Base-by-base conservation (phyloP, 108 stramenopile genomes). In the Parietichytrium sp. region DNA sequence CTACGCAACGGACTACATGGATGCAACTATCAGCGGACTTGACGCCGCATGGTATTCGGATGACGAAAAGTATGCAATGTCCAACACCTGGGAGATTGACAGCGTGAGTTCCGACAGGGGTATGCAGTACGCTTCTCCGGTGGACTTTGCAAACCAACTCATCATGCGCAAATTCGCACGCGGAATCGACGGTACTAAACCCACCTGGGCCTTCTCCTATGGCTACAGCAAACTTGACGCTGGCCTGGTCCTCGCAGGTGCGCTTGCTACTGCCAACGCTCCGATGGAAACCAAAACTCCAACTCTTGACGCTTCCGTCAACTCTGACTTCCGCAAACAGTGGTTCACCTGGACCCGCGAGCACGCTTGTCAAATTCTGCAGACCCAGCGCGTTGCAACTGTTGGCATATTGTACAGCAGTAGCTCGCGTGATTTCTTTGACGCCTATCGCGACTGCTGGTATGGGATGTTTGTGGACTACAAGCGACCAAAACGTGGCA, bases 141-240 rank as follows among this genome's bases (percentile, higher is more conserved):
- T 51, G 48, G 79, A 79, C 49, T 51, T 79, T 49, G 79, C 29
- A 25, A 79, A 79, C 79, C 79, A 79, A 29, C 26, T 79, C 20
- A 79, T 50, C 10, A 79, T 79, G 49, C 79, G 79, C 50, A 79
- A 79, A 50, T 79, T n/a, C 25, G 79, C 79, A 26, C 79, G 79
- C 50, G 79, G 79, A 4, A 27, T 25, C 79, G 79, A 79, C 50
- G 13, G 50, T 7, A 50, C 49, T 1, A 26, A 29, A 15, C 79
- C 79, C 16, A 79, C 79, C 49, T 79, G 79, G 79, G 50, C 79
- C 50, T 79, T 79, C 25, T 49, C 79, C 20, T 30, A 30, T 15
- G 48, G 49, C 26, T n/a, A 51, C 8, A 51, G 49, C 29, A 13
- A 12, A 4, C 49, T 18, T 25, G 79, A 79, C 50, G 48, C 79